Percentiles rank a stretch among this genome's conserved stretches.
Evolutionary conservation across 495 filamentous ascomycete genomes (phyloP).

Genomic region (Aspergillus hancockii): DNA sequence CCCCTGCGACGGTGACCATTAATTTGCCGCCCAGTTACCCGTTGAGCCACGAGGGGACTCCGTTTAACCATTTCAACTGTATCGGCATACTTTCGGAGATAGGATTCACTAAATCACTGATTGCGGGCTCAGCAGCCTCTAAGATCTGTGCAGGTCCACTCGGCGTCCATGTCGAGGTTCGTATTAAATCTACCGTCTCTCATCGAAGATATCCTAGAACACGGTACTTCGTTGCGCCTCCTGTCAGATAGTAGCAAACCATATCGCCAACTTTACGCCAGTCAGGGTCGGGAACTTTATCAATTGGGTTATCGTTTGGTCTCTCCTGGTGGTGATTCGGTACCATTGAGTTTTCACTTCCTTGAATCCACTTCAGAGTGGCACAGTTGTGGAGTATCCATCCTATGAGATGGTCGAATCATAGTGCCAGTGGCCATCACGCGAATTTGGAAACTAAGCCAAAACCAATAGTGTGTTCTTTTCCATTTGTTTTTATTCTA

Average conservation of each 20-base stretch:
- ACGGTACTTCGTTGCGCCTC: neutral
- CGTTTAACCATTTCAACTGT: neutral
- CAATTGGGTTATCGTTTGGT: neutral
- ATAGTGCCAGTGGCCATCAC: neutral
- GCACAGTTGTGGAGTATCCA: constrained; percentile 1
- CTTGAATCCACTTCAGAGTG: neutral
- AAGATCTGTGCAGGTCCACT: neutral
- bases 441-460: neutral
- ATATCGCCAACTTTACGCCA: neutral
- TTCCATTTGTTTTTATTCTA: neutral
- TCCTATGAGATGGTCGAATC: neutral
- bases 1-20: constrained; percentile 3
- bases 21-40: neutral
- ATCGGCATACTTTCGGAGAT: constrained; percentile 5
- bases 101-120: neutral
- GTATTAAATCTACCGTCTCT: neutral
- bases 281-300: neutral
- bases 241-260: neutral
- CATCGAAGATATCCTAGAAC: neutral
- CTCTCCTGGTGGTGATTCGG: neutral
- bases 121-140: neutral
- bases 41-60: neutral
- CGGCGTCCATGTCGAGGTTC: neutral
- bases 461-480: neutral
- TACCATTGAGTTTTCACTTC: neutral